These are phyloP conservation scores for Xanthoparmelia taractica DNA, from an alignment of 495 filamentous ascomycete species.

Conservation along the genomic window DNA sequence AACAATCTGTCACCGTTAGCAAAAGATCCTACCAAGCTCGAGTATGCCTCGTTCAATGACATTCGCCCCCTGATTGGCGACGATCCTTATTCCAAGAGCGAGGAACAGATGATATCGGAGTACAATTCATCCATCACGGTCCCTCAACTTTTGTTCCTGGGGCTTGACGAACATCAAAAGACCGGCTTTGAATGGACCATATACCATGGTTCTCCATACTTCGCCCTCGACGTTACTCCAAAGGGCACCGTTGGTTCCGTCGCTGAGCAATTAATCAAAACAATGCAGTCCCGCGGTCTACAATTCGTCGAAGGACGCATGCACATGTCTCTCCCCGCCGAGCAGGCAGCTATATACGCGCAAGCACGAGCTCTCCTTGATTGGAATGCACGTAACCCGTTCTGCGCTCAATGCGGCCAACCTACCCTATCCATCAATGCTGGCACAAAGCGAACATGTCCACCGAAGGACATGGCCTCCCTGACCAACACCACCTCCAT, in stretches of 20 bases:
- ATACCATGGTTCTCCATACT: constrained; percentile 73
- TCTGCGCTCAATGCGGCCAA: constrained; percentile 81
- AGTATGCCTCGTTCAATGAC: constrained; percentile 54
- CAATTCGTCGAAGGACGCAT: constrained; percentile 53
- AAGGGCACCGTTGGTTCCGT: constrained; percentile 48
- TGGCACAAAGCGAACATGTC: constrained; percentile 85
- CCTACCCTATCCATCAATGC: constrained; percentile 78
- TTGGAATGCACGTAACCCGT: constrained; percentile 91
- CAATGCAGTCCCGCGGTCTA: constrained; percentile 50
- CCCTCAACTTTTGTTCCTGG: constrained; percentile 75
- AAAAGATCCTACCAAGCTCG: constrained; percentile 47
- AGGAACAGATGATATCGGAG: constrained; percentile 61
- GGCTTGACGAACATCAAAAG: constrained; percentile 58
- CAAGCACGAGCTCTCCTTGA: constrained; percentile 82
- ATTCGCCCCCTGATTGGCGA: constrained; percentile 62
- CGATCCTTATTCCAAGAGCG: constrained; percentile 60
- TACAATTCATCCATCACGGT: constrained; percentile 65
- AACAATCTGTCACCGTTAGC: constrained; percentile 72
- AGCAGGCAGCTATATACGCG: constrained; percentile 78
- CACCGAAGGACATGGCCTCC: constrained; percentile 59
- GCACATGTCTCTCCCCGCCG: constrained; percentile 47
- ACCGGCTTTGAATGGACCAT: constrained; percentile 43
- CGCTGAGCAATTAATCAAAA: constrained; percentile 43
- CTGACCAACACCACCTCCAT: constrained; percentile 32
- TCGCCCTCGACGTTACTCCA: constrained; percentile 83